phyloP scores from a whole-genome alignment of 495 filamentous ascomycete genomes.

The Talaromyces nanjingensis region DNA sequence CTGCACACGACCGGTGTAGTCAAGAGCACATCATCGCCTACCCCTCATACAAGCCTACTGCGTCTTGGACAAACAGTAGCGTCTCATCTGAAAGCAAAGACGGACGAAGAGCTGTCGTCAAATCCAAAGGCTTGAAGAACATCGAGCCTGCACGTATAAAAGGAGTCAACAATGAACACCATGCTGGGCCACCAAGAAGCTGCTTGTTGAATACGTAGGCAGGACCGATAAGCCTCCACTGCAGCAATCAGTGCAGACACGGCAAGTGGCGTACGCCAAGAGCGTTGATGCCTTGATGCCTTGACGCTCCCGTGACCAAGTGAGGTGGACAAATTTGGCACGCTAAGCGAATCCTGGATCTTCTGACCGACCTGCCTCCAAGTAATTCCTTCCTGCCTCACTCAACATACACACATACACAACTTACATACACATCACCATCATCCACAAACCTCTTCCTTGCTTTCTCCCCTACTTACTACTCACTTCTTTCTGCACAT shows the following conservation, averaged over 20 bases:
- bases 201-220: neutral
- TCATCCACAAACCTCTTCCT: neutral
- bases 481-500: neutral
- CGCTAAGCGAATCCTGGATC: constrained; percentile 9
- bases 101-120: constrained; percentile 92
- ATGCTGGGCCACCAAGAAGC: constrained; percentile 6
- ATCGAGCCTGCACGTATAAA: constrained; percentile 49
- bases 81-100: constrained; percentile 83
- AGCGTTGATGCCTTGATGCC: constrained; percentile 1
- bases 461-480: neutral
- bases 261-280: constrained; percentile 6
- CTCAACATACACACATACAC: neutral
- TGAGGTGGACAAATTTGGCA: neutral
- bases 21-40: constrained; percentile 34
- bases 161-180: constrained; percentile 2
- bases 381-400: neutral
- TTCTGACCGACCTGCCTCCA: neutral
- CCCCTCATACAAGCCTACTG: constrained; percentile 97
- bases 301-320: neutral
- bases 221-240: neutral
- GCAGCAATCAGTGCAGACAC: neutral
- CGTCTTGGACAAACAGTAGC: constrained; percentile 91
- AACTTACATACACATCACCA: neutral
- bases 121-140: constrained; percentile 90
- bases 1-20: neutral